A percentile compares a stretch with the other conserved stretches of the same genome.
phyloP scores from a whole-genome alignment of 2,329 filamentous ascomycete genomes.

The Karstenula rhodostoma region DNA sequence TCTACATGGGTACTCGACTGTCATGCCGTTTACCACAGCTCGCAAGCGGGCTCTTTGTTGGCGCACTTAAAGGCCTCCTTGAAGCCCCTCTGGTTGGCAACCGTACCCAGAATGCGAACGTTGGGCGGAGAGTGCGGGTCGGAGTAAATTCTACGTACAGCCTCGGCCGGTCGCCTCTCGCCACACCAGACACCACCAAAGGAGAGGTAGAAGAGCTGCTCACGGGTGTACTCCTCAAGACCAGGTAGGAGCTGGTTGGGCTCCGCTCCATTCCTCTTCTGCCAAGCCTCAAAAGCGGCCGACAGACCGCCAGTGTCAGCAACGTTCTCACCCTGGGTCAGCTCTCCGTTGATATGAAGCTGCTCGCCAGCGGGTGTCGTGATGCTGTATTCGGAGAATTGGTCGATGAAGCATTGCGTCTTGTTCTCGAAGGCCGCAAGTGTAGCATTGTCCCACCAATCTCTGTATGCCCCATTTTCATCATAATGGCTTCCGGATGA shows the following conservation, averaged over 20 bases:
- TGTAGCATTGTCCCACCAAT: constrained; percentile 71
- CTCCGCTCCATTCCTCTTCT: constrained; percentile 60
- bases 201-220: constrained; percentile 72
- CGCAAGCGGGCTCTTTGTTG: constrained; percentile 68
- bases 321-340: constrained; percentile 73
- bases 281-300: constrained; percentile 69
- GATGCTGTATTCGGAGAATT: constrained; percentile 68
- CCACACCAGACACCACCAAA: constrained; percentile 71
- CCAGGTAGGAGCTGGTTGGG: constrained; percentile 63
- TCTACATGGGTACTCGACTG: not conserved
- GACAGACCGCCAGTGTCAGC: constrained; percentile 71
- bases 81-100: constrained; percentile 71
- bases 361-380: constrained; percentile 61
- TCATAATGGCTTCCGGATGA: constrained; percentile 69
- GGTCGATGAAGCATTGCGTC: constrained; percentile 69
- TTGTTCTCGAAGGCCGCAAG: constrained; percentile 63
- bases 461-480: constrained; percentile 66
- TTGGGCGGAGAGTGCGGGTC: constrained; percentile 70
- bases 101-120: constrained; percentile 64
- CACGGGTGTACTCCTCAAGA: constrained; percentile 66
- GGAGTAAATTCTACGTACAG: constrained; percentile 63
- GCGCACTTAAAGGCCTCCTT: constrained; percentile 70
- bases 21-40: constrained; percentile 65
- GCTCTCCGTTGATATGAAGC: constrained; percentile 66
- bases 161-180: constrained; percentile 59